Conservation (phyloP, 352 stramenopile species). For the Pythium vanterpoolii region DNA sequence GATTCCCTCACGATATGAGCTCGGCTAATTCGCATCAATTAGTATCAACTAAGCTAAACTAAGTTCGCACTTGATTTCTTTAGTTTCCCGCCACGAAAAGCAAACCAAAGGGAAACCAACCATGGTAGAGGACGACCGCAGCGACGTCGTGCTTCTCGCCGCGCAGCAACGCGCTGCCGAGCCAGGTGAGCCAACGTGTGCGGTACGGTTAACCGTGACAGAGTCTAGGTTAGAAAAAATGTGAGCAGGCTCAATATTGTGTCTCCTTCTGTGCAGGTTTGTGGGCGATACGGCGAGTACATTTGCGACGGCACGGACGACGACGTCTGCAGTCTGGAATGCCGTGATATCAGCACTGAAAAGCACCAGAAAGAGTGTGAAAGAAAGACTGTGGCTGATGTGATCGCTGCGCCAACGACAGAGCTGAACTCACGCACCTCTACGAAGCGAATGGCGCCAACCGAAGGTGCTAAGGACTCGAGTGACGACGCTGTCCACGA, state of each 20-base stretch:
- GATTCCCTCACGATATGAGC: background rate
- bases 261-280: constrained; percentile 34
- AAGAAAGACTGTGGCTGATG: background rate
- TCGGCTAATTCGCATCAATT: background rate
- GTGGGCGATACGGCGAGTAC: constrained; percentile 71
- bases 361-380: background rate
- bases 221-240: background rate
- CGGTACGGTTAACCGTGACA: constrained; percentile 20
- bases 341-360: constrained; percentile 42
- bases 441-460: constrained; percentile 1
- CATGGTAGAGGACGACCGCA: constrained; percentile 4
- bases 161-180: constrained; percentile 32
- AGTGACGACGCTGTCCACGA: background rate
- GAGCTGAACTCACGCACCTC: background rate
- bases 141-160: constrained; percentile 24
- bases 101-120: background rate
- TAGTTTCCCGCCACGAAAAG: background rate
- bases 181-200: constrained; percentile 39
- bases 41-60: background rate
- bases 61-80: background rate
- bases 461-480: background rate
- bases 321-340: constrained; percentile 83
- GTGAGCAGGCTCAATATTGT: background rate
- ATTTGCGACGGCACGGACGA: constrained; percentile 79
- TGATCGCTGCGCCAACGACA: background rate